These are phyloP conservation scores for Solanum infundibuliforme DNA, from an alignment of 257 asterid species.

Conservation along the genomic window DNA sequence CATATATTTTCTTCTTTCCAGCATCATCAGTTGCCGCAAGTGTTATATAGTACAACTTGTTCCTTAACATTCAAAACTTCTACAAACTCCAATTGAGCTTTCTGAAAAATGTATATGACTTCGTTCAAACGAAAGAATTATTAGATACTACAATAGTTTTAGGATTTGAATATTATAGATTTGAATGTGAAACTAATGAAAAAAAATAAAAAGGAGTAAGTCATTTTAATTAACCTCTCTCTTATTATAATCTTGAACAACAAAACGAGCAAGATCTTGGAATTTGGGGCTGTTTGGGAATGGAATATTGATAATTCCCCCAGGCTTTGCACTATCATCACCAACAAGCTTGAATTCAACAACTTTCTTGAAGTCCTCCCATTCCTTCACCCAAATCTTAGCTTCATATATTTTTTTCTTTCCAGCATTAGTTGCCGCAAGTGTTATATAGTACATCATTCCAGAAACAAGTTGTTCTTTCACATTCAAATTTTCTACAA, in stretches of 20 bases:
- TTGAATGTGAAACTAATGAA: too few species aligned
- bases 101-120: background rate
- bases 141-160: too few species aligned
- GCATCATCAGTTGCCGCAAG: too few species aligned
- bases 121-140: background rate
- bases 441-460: background rate
- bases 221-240: background rate
- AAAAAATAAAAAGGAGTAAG: too few species aligned
- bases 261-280: background rate
- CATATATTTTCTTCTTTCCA: too few species aligned
- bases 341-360: background rate
- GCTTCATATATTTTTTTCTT: background rate
- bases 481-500: background rate
- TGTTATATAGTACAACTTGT: background rate
- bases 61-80: background rate
- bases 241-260: background rate
- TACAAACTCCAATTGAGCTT: background rate
- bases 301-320: background rate
- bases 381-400: slow-evolving; percentile 4
- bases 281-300: background rate
- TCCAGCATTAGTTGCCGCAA: background rate
- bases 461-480: background rate
- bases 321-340: background rate
- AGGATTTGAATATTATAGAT: too few species aligned
- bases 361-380: slow-evolving; percentile 2